A percentile compares a stretch with the other conserved stretches of the same genome.
Conservation (phyloP, 2,329 filamentous ascomycete genomes). For the Paecilomyces sp. region DNA sequence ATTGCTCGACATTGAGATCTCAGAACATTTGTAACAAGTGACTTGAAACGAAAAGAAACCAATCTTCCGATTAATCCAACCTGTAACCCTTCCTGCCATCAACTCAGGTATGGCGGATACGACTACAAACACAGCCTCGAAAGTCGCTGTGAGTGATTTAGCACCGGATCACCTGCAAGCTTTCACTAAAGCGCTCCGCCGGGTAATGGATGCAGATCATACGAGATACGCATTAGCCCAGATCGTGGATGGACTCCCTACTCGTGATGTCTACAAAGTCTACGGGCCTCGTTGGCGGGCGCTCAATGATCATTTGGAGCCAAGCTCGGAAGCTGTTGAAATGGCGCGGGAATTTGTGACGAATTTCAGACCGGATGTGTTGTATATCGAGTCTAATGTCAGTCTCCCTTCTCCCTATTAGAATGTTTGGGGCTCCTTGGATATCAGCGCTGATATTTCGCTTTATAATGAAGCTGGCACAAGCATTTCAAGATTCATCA, state of each 20-base stretch:
- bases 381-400: neutral
- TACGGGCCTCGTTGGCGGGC: neutral
- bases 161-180: constrained; percentile 2
- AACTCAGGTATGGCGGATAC: neutral
- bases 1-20: too few relatives aligned
- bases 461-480: too few relatives aligned
- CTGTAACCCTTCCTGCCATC: neutral
- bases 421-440: too few relatives aligned
- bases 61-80: neutral
- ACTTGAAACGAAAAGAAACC: neutral
- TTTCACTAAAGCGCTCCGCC: neutral
- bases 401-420: neutral
- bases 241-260: constrained; percentile 7
- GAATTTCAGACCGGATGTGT: neutral
- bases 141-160: constrained; percentile 3
- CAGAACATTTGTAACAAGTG: too few relatives aligned
- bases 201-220: constrained; percentile 4
- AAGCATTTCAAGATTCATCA: neutral
- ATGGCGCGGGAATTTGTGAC: neutral
- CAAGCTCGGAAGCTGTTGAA: neutral
- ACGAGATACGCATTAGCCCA: constrained; percentile 2
- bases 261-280: constrained; percentile 3
- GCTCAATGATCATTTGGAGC: neutral
- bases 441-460: neutral
- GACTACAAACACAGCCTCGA: neutral